Percentiles rank a stretch among this genome's conserved stretches.
Evolutionary conservation across 371 early-diverging fungal genomes (phyloP).

Genomic region (Mycotypha africana): DNA sequence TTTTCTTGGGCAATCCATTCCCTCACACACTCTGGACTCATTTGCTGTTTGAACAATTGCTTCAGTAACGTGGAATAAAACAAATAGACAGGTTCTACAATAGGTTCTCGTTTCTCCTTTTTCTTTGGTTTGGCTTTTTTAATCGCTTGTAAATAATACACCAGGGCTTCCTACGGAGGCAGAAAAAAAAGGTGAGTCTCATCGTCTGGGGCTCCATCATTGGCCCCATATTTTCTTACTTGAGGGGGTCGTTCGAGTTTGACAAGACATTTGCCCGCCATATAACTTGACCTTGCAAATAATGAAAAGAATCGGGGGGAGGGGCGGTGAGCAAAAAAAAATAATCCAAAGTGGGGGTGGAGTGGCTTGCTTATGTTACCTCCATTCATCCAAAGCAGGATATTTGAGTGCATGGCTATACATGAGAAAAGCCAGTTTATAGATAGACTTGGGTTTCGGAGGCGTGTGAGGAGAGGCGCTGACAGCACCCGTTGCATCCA

Average conservation of each 20-base stretch:
- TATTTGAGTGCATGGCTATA: constrained; percentile 32
- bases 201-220: background rate
- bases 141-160: constrained; percentile 40
- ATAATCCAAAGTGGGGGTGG: too few species aligned
- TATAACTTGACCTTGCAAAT: constrained; percentile 41
- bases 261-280: constrained; percentile 57
- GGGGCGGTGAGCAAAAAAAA: background rate
- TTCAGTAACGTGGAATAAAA: constrained; percentile 55
- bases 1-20: constrained; percentile 6
- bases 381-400: constrained; percentile 31
- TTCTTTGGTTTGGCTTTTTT: constrained; percentile 35
- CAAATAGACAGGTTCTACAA: constrained; percentile 56
- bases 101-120: constrained; percentile 45
- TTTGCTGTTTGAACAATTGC: constrained; percentile 32
- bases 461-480: too few species aligned
- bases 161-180: constrained; percentile 30
- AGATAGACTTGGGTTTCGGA: constrained; percentile 27
- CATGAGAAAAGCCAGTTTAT: constrained; percentile 37
- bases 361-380: constrained; percentile 32
- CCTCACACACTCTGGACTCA: constrained; percentile 27
- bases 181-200: background rate
- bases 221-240: constrained; percentile 14
- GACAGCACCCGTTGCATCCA: too few species aligned
- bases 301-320: too few species aligned
- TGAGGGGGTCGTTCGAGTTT: constrained; percentile 45